Percentiles rank a stretch among this genome's conserved stretches.
These are phyloP conservation scores for Bassia scoparia DNA, from an alignment of 148 eudicot genomes.

Conservation along the genomic window DNA sequence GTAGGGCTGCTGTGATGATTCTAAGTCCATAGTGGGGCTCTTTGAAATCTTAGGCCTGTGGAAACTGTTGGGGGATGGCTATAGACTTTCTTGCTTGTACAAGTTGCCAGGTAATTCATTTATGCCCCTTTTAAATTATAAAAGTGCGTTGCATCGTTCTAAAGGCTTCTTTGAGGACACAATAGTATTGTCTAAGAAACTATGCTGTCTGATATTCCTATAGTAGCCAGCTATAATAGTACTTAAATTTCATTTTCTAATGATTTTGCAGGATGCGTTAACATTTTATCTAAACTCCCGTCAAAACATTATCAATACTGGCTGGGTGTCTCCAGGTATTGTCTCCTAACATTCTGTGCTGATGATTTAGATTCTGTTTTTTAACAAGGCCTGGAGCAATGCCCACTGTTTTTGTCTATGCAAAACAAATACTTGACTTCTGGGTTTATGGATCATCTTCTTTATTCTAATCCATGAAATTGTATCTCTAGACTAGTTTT, in stretches of 20 bases:
- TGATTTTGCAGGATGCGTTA: constrained; percentile 73
- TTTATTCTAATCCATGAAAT: background rate
- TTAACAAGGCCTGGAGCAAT: too few species aligned
- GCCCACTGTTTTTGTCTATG: background rate
- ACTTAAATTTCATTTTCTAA: constrained; percentile 8
- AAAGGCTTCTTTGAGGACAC: constrained; percentile 17
- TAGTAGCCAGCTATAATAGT: background rate
- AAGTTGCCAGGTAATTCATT: constrained; percentile 69
- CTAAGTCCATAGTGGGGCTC: constrained; percentile 57
- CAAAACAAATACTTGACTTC: background rate
- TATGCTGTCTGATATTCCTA: constrained; percentile 6
- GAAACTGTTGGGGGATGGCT: constrained; percentile 79
- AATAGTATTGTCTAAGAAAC: constrained; percentile 1
- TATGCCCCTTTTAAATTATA: background rate
- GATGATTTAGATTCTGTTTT: too few species aligned
- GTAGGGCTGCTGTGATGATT: constrained; percentile 45
- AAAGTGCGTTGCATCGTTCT: constrained; percentile 7
- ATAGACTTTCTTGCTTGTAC: constrained; percentile 78
- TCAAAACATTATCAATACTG: constrained; percentile 79
- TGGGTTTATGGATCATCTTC: background rate
- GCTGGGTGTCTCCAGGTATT: constrained; percentile 97
- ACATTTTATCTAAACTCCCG: constrained; percentile 70
- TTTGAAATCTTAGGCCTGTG: constrained; percentile 66
- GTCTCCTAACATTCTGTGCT: background rate
- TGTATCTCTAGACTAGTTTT: background rate